Conservation (phyloP, 352 stramenopile genomes). For the Pythium diclinum region DNA sequence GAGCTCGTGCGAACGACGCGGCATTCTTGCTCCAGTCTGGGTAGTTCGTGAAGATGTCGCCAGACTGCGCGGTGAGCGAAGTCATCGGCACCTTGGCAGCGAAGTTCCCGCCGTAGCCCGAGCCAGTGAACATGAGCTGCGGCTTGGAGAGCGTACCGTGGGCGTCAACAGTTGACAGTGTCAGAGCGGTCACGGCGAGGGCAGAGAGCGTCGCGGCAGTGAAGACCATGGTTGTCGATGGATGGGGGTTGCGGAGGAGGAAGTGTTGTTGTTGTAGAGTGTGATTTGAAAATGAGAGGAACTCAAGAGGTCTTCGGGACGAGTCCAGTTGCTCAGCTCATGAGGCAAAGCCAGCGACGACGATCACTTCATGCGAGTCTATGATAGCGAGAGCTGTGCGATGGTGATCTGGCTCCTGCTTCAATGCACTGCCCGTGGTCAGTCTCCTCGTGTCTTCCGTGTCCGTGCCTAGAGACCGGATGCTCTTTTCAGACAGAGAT, state of each 20-base stretch:
- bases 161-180: not conserved
- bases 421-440: too few relatives aligned
- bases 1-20: slow-evolving; percentile 19
- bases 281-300: not conserved
- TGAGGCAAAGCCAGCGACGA: too few relatives aligned
- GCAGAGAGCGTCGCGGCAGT: not conserved
- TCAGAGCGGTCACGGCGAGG: not conserved
- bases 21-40: slow-evolving; percentile 5
- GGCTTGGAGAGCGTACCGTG: slow-evolving; percentile 13
- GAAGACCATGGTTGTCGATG: not conserved
- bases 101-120: slow-evolving; percentile 12
- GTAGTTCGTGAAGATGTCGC: slow-evolving; percentile 2
- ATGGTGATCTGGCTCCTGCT: too few relatives aligned
- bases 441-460: not conserved
- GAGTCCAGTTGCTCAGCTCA: too few relatives aligned
- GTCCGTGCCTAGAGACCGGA: not conserved
- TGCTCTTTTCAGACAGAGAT: not conserved
- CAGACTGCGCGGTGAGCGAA: not conserved
- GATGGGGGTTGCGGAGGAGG: too few relatives aligned
- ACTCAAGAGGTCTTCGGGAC: too few relatives aligned
- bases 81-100: not conserved
- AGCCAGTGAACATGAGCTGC: slow-evolving; percentile 6
- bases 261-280: too few relatives aligned
- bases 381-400: too few relatives aligned
- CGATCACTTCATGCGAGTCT: too few relatives aligned